A percentile compares a stretch with the other conserved stretches of the same genome.
Evolutionary conservation across 140 eudicot genomes (phyloP).

Genomic region (Erigeron philadelphicus): DNA sequence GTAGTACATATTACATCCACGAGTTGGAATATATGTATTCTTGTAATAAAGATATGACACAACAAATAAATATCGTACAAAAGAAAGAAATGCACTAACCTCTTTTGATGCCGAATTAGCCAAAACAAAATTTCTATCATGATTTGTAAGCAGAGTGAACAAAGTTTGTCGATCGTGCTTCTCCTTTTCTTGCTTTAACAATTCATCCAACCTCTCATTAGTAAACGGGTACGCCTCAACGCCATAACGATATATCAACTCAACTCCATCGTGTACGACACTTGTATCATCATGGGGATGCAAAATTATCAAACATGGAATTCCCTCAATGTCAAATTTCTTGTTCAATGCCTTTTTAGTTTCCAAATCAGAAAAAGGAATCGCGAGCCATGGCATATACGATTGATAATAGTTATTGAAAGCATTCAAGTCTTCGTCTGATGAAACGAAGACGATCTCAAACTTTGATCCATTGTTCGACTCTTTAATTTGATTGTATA

Average conservation of each 20-base stretch:
- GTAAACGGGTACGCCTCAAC: conserved; percentile 66
- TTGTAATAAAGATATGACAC: background rate
- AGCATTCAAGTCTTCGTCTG: conserved; percentile 70
- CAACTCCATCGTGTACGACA: conserved; percentile 54
- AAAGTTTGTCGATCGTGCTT: conserved; percentile 61
- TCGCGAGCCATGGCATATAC: conserved; percentile 81
- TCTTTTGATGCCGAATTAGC: conserved; percentile 36
- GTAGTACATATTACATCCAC: background rate
- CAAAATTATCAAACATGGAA: conserved; percentile 63
- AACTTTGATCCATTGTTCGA: conserved; percentile 30
- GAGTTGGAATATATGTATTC: background rate
- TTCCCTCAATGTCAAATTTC: conserved; percentile 61
- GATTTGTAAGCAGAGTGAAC: conserved; percentile 38
- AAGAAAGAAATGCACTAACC: conserved; percentile 34
- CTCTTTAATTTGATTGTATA: conserved; percentile 50
- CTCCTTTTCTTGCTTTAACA: conserved; percentile 51
- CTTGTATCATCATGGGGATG: conserved; percentile 43
- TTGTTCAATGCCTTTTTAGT: conserved; percentile 46
- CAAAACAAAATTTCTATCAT: conserved; percentile 56
- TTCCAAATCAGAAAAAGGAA: conserved; percentile 76
- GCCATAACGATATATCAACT: conserved; percentile 58
- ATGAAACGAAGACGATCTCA: conserved; percentile 74
- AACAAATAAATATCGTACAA: background rate
- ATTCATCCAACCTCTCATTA: conserved; percentile 50
- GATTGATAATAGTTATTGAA: conserved; percentile 46